phyloP scores from a whole-genome alignment of 1,139 yeast genomes.

The Meyerozyma elateridarum region DNA sequence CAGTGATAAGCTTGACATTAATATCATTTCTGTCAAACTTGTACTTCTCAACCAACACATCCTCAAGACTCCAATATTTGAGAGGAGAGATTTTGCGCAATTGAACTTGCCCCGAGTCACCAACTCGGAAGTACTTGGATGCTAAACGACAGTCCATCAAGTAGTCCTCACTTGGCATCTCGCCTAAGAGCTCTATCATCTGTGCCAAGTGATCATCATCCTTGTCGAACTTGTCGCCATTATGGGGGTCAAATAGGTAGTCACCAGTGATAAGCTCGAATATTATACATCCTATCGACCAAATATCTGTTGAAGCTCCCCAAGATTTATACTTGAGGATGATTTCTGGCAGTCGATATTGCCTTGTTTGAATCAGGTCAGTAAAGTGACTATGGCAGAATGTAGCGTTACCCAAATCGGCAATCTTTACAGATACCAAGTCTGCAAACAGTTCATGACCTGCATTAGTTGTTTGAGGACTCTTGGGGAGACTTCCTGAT shows the following conservation, averaged over 20 bases:
- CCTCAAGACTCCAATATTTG: conserved; percentile 64
- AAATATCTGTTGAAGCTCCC: conserved; percentile 82
- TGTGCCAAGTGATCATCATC: conserved; percentile 89
- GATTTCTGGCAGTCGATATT: conserved; percentile 81
- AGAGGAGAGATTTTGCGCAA: conserved; percentile 57
- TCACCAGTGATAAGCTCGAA: conserved; percentile 85
- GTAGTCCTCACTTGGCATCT: conserved; percentile 47
- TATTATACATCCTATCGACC: conserved; percentile 80
- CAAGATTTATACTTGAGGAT: conserved; percentile 58
- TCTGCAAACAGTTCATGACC: conserved; percentile 3
- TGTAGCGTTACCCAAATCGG: conserved; percentile 86
- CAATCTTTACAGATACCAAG: conserved; percentile 48
- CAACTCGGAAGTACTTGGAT: conserved; percentile 46
- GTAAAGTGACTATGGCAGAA: conserved; percentile 71
- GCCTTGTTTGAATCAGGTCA: conserved; percentile 81
- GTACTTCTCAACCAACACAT: conserved; percentile 70
- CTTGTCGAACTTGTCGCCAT: conserved; percentile 56
- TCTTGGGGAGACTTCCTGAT: conserved; percentile 3
- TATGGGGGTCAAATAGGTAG: conserved; percentile 76
- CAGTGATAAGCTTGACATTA: conserved; percentile 24
- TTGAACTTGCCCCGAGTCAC: conserved; percentile 38
- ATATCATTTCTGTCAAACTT: conserved; percentile 35
- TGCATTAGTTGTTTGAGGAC: conserved; percentile 3
- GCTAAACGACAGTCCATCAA: conserved; percentile 49
- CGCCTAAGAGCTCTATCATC: conserved; percentile 62